These are phyloP conservation scores for Isabelozyma rhagii DNA, from an alignment of 805 yeast species.

Conservation along the genomic window DNA sequence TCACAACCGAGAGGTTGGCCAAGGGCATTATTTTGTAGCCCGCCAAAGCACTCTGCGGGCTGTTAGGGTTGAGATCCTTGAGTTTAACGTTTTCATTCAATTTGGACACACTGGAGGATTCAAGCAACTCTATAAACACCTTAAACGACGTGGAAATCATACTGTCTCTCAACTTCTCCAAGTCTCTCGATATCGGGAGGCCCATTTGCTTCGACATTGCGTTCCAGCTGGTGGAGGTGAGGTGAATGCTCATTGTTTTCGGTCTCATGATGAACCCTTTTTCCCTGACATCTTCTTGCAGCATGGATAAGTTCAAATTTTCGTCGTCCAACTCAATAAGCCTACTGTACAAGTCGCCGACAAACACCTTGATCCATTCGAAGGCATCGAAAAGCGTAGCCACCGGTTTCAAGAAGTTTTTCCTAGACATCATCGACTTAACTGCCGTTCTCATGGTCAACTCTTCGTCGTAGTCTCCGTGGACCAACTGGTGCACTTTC, in stretches of 20 bases:
- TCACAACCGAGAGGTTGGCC: slow-evolving; percentile 45
- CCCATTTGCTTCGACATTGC: slow-evolving; percentile 42
- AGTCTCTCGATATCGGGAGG: slow-evolving; percentile 30
- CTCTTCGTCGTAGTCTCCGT: slow-evolving; percentile 60
- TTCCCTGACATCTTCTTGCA: slow-evolving; percentile 18
- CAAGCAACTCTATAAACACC: slow-evolving; percentile 40
- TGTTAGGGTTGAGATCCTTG: slow-evolving; percentile 8
- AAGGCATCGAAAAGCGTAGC: slow-evolving; percentile 51
- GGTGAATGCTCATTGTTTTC: slow-evolving; percentile 46
- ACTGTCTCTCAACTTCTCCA: slow-evolving; percentile 31
- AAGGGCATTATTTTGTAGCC: slow-evolving; percentile 38
- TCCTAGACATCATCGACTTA: slow-evolving; percentile 86
- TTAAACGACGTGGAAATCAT: slow-evolving; percentile 29
- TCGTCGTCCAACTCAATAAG: slow-evolving; percentile 76
- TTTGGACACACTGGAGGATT: slow-evolving; percentile 15
- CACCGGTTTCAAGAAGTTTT: slow-evolving; percentile 66
- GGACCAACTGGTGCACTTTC: slow-evolving; percentile 55
- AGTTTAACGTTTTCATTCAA: slow-evolving; percentile 16
- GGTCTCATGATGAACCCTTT: slow-evolving; percentile 45
- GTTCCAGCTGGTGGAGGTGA: slow-evolving; percentile 16
- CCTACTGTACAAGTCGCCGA: slow-evolving; percentile 73
- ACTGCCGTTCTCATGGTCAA: slow-evolving; percentile 58
- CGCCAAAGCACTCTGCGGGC: slow-evolving; percentile 6
- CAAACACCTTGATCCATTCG: slow-evolving; percentile 80
- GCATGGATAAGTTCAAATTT: slow-evolving; percentile 25